A percentile compares a stretch with the other conserved stretches of the same genome.
Evolutionary conservation across 2,329 filamentous ascomycete genomes (phyloP).

Genomic region (Pestalotiopsis sp.): DNA sequence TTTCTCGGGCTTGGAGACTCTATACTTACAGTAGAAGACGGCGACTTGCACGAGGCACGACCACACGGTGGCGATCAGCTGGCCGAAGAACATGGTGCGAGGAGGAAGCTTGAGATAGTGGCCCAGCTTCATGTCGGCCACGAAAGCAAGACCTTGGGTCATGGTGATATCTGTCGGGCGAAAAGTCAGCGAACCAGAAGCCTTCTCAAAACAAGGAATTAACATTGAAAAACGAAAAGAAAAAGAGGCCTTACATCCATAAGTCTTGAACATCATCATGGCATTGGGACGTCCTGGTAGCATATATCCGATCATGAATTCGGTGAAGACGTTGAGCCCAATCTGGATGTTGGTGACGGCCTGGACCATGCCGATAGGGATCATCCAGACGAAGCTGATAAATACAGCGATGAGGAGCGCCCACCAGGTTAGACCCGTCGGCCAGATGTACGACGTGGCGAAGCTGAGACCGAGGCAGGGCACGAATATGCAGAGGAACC

Average conservation of each 20-base stretch:
- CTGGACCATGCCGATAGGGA: constrained; percentile 64
- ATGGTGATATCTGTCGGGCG: background rate
- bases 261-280: constrained; percentile 81
- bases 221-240: no score
- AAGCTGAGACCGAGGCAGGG: constrained; percentile 10
- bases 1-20: background rate
- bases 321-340: constrained; percentile 64
- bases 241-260: constrained; percentile 14
- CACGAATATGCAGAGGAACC: constrained; percentile 5
- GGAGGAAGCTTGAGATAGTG: constrained; percentile 14
- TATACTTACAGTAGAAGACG: constrained; percentile 39
- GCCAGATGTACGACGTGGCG: constrained; percentile 40
- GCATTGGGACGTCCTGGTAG: constrained; percentile 70
- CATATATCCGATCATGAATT: constrained; percentile 75
- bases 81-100: constrained; percentile 10
- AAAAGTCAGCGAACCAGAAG: background rate
- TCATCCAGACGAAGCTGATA: constrained; percentile 60
- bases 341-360: constrained; percentile 63
- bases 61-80: constrained; percentile 22
- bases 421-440: constrained; percentile 61
- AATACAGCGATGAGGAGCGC: constrained; percentile 59
- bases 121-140: constrained; percentile 10
- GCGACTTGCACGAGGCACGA: constrained; percentile 45
- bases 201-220: no score
- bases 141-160: constrained; percentile 2